Evolutionary conservation across 805 yeast species (phyloP), one percentile per base, ranked within the genome.

Genomic region (Tetrapisispora nanseiensis): DNA sequence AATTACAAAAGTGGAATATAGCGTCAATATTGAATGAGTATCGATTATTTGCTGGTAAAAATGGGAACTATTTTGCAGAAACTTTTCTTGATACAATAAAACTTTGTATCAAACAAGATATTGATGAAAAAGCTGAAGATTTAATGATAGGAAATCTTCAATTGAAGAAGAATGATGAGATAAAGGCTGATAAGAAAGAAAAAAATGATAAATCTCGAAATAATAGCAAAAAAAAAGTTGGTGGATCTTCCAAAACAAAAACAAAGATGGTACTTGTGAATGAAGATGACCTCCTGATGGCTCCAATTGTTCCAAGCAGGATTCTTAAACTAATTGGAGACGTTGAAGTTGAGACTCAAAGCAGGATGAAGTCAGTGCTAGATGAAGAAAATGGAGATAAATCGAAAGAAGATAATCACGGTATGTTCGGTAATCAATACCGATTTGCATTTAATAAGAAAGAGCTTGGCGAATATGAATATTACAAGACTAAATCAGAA

Each of bases 1-100:
- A 82, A 57, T 69, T 89, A 31, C 92, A 86, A 61, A 82, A 82
- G 62, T 90, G 97, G 97, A 81, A 79, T 51, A 82, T 82, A 56
- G 77, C 89, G 20, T 80, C 94, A 16, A 77, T 90, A 5, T 74
- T 87, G 19, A 82, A 81, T 52, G 97, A 90, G 59, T 92, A 86
- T 62, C 68, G 95, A 41, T 69, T 84, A 8, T 84, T 78, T 60
- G 70, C 85, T 18, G 83, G 86, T 24, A 76, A 75, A 49, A 78
- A 82, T 50, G 71, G 82, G 36, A 86, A 80, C 52, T 87, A 86
- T 57, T 76, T 74, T 49, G 85, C 86, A 18, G 96, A 89, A 56
- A 80, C 80, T 4, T 86, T 83, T 51, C 63, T 90, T 36, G 97
- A 90, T 55, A 61, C 87, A 45, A 68, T 86, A 4, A 75, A 78